Base-by-base conservation (phyloP, 2,329 filamentous ascomycete species). In the Penicillium nordicum region DNA sequence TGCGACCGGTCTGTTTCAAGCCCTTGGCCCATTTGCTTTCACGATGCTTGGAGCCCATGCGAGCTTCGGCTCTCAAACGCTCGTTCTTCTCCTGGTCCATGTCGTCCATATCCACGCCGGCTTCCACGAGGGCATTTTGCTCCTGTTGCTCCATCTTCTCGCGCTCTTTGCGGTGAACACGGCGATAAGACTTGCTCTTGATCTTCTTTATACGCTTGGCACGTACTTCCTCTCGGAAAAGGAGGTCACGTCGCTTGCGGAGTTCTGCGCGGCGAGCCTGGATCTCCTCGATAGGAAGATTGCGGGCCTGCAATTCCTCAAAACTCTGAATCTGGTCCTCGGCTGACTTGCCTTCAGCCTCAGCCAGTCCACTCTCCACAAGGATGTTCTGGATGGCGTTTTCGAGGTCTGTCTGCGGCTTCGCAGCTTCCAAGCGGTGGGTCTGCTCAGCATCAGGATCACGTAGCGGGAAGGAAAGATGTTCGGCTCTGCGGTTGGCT, bases 171-270 rank as follows among this genome's bases (percentile, higher is more conserved):
- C 93, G 86, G 74, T 97, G 93, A 14, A 97, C 88, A 43, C 92
- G 88, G 53, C 93, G 89, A 72, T 96, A 99, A 0, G 92, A 85
- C 74, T 97, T 99, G 72, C 90, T 95, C 81, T 99, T 99, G 78
- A 99, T 99, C 80, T 97, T 97, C 78, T 97, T 96, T 76, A 99
- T 91, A 25, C 94, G 88, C 76, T 92, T 95, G 8, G 92, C 85
- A 55, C 92, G 88, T 42, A 92, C 87, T 68, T 95, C 88, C 75
- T 97, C 93, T 11, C 92, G 84, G 66, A 95, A 96, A 62, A 93
- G 82, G 8, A 96, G 77, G 67, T 97, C 93, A 63, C 94, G 83
- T 61, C 90, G 86, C 72, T 86, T 87, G 12, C 94, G 87, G 55
- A 93, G 82, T 68, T 92, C 86, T 46, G 87, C 85, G 54, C 87